A percentile compares a stretch with the other conserved stretches of the same genome.
phyloP scores from a whole-genome alignment of 225 moss, liverwort and hornwort species.

The Thuidium tamariscinum region DNA sequence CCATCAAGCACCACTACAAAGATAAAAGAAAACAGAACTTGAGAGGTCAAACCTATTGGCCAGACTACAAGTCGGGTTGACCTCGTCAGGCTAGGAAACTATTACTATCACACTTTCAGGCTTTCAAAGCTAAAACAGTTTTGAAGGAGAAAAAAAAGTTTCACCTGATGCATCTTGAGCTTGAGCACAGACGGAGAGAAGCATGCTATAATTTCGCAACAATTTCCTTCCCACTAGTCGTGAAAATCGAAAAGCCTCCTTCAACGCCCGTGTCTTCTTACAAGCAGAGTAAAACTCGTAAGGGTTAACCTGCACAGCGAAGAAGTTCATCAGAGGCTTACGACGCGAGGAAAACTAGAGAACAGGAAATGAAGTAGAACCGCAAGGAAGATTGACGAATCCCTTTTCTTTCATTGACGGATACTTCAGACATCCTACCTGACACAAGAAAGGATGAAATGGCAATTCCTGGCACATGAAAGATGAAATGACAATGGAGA shows the following conservation, averaged over 20 bases:
- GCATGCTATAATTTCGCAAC: slow-evolving; percentile 60
- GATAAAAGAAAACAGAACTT: neutral
- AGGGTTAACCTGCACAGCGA: slow-evolving; percentile 40
- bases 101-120: neutral
- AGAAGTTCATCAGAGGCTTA: neutral
- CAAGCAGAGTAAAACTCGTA: slow-evolving; percentile 56
- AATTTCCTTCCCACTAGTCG: slow-evolving; percentile 28
- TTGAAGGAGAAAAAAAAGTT: neutral
- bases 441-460: neutral
- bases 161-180: slow-evolving; percentile 67
- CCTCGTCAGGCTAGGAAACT: neutral
- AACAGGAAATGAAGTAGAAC: neutral
- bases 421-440: neutral
- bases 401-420: neutral
- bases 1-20: neutral
- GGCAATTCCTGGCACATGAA: neutral
- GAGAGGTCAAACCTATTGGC: neutral
- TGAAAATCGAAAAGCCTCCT: slow-evolving; percentile 63
- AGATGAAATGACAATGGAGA: neutral
- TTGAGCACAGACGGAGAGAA: slow-evolving; percentile 63
- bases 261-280: slow-evolving; percentile 39
- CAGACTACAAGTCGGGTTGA: neutral
- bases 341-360: neutral
- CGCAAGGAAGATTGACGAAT: neutral
- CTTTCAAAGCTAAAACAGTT: neutral